A percentile compares a stretch with the other conserved stretches of the same genome.
These are phyloP conservation scores for Talaromyces albobiverticillius DNA, from an alignment of 2,329 filamentous ascomycete species.

Conservation along the genomic window DNA sequence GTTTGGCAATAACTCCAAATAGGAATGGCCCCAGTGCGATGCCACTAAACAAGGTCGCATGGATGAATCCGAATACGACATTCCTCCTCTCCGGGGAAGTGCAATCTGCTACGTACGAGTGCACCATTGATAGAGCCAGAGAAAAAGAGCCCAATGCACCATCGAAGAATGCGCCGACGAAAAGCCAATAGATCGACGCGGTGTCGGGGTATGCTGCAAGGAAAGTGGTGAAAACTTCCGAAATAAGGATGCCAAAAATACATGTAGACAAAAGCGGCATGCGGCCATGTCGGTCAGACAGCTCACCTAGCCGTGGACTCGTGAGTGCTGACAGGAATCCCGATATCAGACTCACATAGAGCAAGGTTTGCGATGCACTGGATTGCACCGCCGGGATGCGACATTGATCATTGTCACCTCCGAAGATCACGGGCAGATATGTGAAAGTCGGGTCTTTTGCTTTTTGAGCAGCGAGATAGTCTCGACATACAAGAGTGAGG, in stretches of 20 bases:
- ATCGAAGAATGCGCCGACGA: slow-evolving; percentile 74
- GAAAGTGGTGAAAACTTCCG: slow-evolving; percentile 74
- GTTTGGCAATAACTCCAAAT: slow-evolving; percentile 74
- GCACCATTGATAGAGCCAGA: slow-evolving; percentile 70
- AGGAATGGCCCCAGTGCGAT: slow-evolving; percentile 81
- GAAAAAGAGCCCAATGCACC: slow-evolving; percentile 88
- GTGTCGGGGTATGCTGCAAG: slow-evolving; percentile 71
- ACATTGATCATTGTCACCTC: slow-evolving; percentile 74
- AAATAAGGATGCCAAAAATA: slow-evolving; percentile 69
- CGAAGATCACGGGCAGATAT: slow-evolving; percentile 64
- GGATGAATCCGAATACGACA: slow-evolving; percentile 83
- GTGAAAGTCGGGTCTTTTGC: slow-evolving; percentile 56
- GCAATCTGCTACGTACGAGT: slow-evolving; percentile 89
- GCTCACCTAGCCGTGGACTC: slow-evolving; percentile 75
- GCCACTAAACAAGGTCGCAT: slow-evolving; percentile 85
- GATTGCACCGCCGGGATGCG: slow-evolving; percentile 74
- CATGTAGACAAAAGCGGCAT: slow-evolving; percentile 70
- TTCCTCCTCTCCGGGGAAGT: slow-evolving; percentile 75
- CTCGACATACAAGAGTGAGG: slow-evolving; percentile 75
- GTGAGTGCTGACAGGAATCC: slow-evolving; percentile 77
- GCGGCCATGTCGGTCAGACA: slow-evolving; percentile 85
- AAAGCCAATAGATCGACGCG: slow-evolving; percentile 73
- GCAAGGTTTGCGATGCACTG: slow-evolving; percentile 71
- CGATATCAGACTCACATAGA: slow-evolving; percentile 70
- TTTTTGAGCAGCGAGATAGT: slow-evolving; percentile 71